Conservation (phyloP, 345 rosid species). For the Euphorbia lathyris region DNA sequence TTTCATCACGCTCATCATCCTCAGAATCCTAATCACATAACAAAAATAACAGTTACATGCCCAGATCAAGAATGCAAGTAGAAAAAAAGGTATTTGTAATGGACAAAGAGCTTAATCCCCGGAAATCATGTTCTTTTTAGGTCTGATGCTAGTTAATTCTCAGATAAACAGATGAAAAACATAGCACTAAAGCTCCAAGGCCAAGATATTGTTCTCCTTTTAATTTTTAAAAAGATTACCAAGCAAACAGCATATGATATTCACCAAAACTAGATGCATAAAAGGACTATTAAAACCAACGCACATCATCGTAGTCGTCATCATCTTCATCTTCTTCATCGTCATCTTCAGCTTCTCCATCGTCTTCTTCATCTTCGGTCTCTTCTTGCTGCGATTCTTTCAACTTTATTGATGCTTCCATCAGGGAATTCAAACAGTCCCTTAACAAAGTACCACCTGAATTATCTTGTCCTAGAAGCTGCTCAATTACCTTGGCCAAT, state of each 20-base stretch:
- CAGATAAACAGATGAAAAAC: background rate
- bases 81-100: background rate
- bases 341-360: conserved; percentile 47
- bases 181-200: background rate
- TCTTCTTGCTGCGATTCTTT: conserved; percentile 63
- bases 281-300: conserved; percentile 14
- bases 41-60: background rate
- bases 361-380: conserved; percentile 45
- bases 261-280: background rate
- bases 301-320: conserved; percentile 56
- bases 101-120: conserved; percentile 1
- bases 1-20: conserved; percentile 74
- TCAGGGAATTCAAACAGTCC: conserved; percentile 53
- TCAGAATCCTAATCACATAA: conserved; percentile 63
- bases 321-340: conserved; percentile 29
- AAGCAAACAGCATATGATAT: background rate
- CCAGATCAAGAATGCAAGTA: conserved; percentile 4
- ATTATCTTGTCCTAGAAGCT: conserved; percentile 45
- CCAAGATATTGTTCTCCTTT: background rate
- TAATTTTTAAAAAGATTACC: background rate
- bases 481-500: conserved; percentile 55
- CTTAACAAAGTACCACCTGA: conserved; percentile 35
- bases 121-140: background rate
- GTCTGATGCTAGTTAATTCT: background rate
- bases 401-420: conserved; percentile 50